Evolutionary conservation across 805 yeast species (phyloP), one percentile per base, ranked within the genome.

Genomic region (Candida krabiensis): DNA sequence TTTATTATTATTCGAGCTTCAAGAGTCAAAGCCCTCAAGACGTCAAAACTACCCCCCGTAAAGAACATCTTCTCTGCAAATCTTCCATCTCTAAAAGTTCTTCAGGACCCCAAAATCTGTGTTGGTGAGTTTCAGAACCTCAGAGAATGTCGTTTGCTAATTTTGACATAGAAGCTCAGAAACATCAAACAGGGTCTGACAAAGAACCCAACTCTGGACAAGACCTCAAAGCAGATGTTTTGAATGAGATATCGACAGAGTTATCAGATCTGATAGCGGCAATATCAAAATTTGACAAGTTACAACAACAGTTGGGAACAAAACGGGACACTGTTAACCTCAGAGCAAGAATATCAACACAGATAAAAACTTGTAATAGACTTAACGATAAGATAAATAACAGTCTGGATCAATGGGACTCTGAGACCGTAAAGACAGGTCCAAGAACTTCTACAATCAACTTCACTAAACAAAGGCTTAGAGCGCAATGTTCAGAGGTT

Each of bases 71-170:
- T n/a, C n/a, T n/a, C n/a, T n/a, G n/a, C n/a, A n/a, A n/a, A n/a
- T n/a, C n/a, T n/a, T n/a, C n/a, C n/a, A n/a, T n/a, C n/a, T n/a
- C n/a, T n/a, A n/a, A n/a, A n/a, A n/a, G n/a, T n/a, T n/a, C n/a
- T n/a, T n/a, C n/a, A n/a, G n/a, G n/a, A n/a, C n/a, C n/a, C n/a
- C n/a, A n/a, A n/a, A n/a, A n/a, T n/a, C n/a, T n/a, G n/a, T n/a
- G n/a, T n/a, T n/a, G n/a, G n/a, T n/a, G n/a, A n/a, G n/a, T n/a
- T n/a, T n/a, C n/a, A n/a, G n/a, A n/a, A n/a, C n/a, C n/a, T n/a
- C n/a, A n/a, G n/a, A n/a, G n/a, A n/a, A 75, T 75, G 81, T 75
- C 81, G 11, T 75, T 75, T 63, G 80, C 80, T 28, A 71, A 73
- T 38, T 64, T 61, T 43, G 79, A 75, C 50, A 36, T 68, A 9